Base-by-base conservation (phyloP, 2,329 filamentous ascomycete species). In the Lachnellula arida region DNA sequence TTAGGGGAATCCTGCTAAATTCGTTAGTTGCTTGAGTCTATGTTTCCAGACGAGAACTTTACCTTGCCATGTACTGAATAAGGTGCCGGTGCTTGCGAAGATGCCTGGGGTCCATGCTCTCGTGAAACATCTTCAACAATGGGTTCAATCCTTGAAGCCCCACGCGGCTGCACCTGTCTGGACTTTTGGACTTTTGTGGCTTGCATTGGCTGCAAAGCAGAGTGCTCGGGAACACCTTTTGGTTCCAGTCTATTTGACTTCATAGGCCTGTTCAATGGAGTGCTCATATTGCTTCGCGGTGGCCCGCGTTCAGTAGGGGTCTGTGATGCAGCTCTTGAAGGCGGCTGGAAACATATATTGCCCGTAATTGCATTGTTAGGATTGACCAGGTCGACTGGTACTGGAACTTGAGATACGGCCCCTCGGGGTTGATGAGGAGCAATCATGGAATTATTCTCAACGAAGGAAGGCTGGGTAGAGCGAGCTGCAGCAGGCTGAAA, bases 101-200 rank as follows among this genome's bases (percentile, higher is more conserved):
- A 25, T 19, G 5, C 11, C 25, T 54, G 9, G 12, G 42, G 22
- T 23, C 12, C 42, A 19, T 17, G 19, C 6, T 44, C 11, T 44
- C 19, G 42, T 19, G 6, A 14, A 19, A 6, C 42, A 25, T 22
- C 12, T 9, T n/a, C 15, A 40, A 9, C 8, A 17, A 17, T 9
- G 37, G 15, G 37, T n/a, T 40, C 37, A 9, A 17, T 17, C n/a
- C 8, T 40, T 40, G 37, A 17, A 9, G 17, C 8, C 15, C 17
- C 37, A n/a, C n/a, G 37, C n/a, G 19, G 22, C 15, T 32, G 44
- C 22, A 28, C 1, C 2, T 34, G 14, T 22, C 44, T 50, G 8
- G 56, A 50, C 15, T 56, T 56, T 22, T 49, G 49, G 40, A 57
- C 42, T 32, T 54, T 55, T 6, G 44, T 50, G 17, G 49, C 25